Evolutionary conservation across 768 basidiomycete species (phyloP), one percentile per base, ranked within the genome.

Genomic region (Suillus subluteus): DNA sequence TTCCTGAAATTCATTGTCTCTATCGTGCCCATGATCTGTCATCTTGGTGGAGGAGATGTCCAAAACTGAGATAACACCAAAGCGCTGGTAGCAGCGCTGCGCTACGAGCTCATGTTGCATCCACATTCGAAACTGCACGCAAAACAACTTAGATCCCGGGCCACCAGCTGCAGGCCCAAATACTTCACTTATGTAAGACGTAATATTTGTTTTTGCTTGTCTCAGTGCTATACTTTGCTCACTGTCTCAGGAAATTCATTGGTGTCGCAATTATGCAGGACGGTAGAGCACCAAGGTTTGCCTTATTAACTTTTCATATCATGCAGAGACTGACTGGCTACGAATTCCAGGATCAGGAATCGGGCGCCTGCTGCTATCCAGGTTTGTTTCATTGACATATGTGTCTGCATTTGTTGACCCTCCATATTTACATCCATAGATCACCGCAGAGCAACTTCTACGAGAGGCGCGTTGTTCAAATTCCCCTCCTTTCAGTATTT

Each of bases 381-480:
- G 79, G 95, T 93, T 62, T 68, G 87, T 77, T 62, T 65, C 63
- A 40, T 38, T 70, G 58, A 62, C 43, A 52, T 58, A 16, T 32
- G 18, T 64, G 18, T 30, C 21, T 23, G 15, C 13, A 9, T 41
- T 16, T 32, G 30, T 40, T 46, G 59, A 62, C 62, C 38, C 67
- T 69, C 68, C 61, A 72, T 66, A 40, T 46, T 63, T 58, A 68
- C 61, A 56, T 48, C 67, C 30, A 58, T 79, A 98, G 95, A 96
- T 99, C 80, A 99, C 98, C 66, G 95, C 98, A 16, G 98, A 99
- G 80, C 98, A 99, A 80, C 89, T 99, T 52, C 84, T 99, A 12
- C 91, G 98, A 73, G 98, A 99, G 83, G 94, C 92, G 76, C 58
- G 79, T 65, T 13, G 35, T 58, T 38, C 44, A 6, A 37, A 4